Evolutionary conservation across 768 basidiomycete species (phyloP).

Genomic region (Hirschioporus abietinus): DNA sequence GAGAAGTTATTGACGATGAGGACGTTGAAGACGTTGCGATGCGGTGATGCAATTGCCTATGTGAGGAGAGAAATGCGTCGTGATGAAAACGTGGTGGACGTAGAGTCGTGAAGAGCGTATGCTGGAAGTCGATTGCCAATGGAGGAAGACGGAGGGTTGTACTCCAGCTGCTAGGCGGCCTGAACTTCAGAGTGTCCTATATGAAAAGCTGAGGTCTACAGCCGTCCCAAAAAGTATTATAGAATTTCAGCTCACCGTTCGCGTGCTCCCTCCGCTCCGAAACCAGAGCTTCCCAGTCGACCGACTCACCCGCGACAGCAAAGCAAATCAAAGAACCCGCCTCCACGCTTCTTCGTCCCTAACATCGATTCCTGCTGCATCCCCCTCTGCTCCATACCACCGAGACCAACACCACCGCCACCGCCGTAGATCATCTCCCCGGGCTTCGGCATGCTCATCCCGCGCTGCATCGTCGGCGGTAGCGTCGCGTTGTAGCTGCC

Average conservation of each 20-base stretch:
- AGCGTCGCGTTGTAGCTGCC: slow-evolving; percentile 27
- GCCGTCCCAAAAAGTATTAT: not conserved
- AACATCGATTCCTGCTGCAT: not conserved
- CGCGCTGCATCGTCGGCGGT: not conserved
- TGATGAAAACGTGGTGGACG: not conserved
- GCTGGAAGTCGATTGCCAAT: not conserved
- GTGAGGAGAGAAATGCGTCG: not conserved
- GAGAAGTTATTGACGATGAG: not conserved
- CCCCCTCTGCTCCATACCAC: not conserved
- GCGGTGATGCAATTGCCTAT: not conserved
- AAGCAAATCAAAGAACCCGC: not conserved
- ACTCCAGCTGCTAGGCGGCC: too few species aligned
- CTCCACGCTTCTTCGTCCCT: not conserved
- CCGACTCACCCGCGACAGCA: not conserved
- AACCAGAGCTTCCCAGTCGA: not conserved
- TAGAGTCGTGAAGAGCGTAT: not conserved
- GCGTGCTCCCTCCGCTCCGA: not conserved
- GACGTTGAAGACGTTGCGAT: not conserved
- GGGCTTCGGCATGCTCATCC: slow-evolving; percentile 14
- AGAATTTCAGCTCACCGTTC: not conserved
- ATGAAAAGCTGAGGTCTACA: not conserved
- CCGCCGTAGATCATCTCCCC: not conserved
- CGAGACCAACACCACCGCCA: too few species aligned
- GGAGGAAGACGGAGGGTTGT: too few species aligned
- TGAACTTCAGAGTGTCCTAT: not conserved